Conservation (phyloP, 306 rosid species). For the Luffa acutangula region DNA sequence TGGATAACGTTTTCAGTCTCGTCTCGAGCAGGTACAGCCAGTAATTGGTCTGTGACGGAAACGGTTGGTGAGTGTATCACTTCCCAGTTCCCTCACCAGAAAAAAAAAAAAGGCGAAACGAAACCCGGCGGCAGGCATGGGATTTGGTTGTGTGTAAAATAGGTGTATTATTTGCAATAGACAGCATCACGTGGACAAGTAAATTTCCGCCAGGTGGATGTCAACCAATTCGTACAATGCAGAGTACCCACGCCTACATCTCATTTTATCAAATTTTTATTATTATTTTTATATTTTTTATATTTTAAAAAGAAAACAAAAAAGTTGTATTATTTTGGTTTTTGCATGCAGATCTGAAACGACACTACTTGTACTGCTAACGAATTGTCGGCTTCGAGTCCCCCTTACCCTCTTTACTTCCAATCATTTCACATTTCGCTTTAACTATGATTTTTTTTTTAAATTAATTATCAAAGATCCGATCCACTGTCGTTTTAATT, state of each 20-base stretch:
- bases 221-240: slow-evolving; percentile 23
- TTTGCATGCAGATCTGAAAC: slow-evolving; percentile 15
- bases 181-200: slow-evolving; percentile 23
- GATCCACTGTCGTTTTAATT: not conserved
- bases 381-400: slow-evolving; percentile 13
- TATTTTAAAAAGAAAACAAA: not conserved
- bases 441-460: not conserved
- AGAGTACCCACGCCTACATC: slow-evolving; percentile 16
- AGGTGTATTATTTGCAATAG: slow-evolving; percentile 4
- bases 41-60: not conserved
- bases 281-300: too few species aligned
- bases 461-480: not conserved
- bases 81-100: not conserved
- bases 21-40: not conserved
- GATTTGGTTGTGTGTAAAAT: slow-evolving; percentile 18
- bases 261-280: not conserved
- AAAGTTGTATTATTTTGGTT: not conserved
- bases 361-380: slow-evolving; percentile 19
- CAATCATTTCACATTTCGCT: not conserved
- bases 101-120: not conserved
- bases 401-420: not conserved
- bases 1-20: not conserved
- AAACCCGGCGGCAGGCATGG: slow-evolving; percentile 14
- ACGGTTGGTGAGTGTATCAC: not conserved
- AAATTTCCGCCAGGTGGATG: slow-evolving; percentile 1